A percentile compares a stretch with the other conserved stretches of the same genome.
Evolutionary conservation across 2,329 filamentous ascomycete genomes (phyloP).

Genomic region (Sporothrix humicola): DNA sequence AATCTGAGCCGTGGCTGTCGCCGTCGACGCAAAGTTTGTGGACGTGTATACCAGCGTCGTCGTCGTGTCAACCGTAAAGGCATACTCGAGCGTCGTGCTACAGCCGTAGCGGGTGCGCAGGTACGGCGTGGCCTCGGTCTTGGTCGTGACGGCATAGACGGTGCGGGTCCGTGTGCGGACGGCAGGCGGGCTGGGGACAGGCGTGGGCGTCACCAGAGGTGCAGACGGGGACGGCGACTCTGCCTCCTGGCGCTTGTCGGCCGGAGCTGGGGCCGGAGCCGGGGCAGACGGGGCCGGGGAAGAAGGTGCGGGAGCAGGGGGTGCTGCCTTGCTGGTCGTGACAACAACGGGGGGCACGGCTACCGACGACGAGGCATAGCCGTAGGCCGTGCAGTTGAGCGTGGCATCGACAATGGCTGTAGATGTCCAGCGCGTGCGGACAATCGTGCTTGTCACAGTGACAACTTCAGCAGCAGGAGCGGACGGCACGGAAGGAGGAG

Average conservation of each 20-base stretch:
- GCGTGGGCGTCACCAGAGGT: background rate
- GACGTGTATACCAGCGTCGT: conserved; percentile 35
- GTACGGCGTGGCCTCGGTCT: conserved; percentile 34
- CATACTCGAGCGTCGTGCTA: conserved; percentile 34
- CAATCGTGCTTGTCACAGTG: conserved; percentile 36
- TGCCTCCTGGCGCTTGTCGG: background rate
- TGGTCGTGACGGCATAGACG: conserved; percentile 34
- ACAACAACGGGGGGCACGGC: conserved; percentile 20
- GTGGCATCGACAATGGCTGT: conserved; percentile 24
- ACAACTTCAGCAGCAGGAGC: conserved; percentile 7
- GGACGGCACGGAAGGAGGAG: background rate
- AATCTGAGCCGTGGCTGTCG: conserved; percentile 35
- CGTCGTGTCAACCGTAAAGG: conserved; percentile 36
- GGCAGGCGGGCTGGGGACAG: background rate
- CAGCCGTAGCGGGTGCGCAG: conserved; percentile 37
- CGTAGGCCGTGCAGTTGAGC: conserved; percentile 29
- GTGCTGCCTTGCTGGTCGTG: conserved; percentile 2
- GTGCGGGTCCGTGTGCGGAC: conserved; percentile 36
- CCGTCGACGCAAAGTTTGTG: conserved; percentile 31
- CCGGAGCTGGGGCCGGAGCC: background rate
- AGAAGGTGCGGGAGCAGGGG: background rate
- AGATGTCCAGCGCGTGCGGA: conserved; percentile 34
- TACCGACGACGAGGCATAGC: background rate
- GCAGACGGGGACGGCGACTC: background rate
- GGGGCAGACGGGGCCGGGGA: background rate